Evolutionary conservation across 139 green algal genomes (phyloP).

Genomic region (Gonium pectorale): DNA sequence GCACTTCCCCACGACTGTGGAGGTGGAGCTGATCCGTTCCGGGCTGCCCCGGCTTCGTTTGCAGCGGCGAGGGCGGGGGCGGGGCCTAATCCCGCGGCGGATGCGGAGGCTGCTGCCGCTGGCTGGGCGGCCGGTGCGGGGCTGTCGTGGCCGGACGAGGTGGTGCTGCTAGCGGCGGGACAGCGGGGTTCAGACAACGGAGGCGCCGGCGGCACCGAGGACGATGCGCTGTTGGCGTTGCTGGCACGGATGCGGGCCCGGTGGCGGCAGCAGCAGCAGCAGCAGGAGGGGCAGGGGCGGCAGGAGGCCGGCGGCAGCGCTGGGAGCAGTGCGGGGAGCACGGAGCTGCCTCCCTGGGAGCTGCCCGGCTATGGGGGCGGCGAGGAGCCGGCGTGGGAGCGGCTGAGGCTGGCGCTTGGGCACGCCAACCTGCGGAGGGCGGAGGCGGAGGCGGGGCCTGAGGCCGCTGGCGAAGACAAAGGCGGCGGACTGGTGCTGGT

Average conservation of each 20-base stretch:
- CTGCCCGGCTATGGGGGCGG: constrained; percentile 5
- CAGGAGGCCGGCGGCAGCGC: not conserved
- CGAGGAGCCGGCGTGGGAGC: no score
- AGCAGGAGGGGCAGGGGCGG: not conserved
- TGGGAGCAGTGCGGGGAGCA: no score
- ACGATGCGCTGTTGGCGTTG: not conserved
- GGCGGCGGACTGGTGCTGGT: constrained; percentile 40
- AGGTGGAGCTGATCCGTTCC: no score
- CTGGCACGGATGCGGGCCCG: not conserved
- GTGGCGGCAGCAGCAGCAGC: not conserved
- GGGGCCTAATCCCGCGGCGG: no score
- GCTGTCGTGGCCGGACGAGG: constrained; percentile 17
- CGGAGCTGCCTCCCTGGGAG: not conserved
- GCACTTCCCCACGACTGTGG: no score
- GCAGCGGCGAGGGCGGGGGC: no score
- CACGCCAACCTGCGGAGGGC: constrained; percentile 24
- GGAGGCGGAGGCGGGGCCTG: not conserved
- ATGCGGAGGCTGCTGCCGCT: not conserved
- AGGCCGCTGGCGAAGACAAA: not conserved
- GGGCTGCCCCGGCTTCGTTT: no score
- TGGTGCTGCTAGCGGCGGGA: not conserved
- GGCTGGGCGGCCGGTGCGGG: not conserved
- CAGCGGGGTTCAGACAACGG: not conserved
- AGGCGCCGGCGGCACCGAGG: not conserved
- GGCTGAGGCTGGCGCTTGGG: constrained; percentile 24